Evolutionary conservation across 495 filamentous ascomycete species (phyloP), one percentile per base, ranked within the genome.

Genomic region (Bathelium albidoporum): DNA sequence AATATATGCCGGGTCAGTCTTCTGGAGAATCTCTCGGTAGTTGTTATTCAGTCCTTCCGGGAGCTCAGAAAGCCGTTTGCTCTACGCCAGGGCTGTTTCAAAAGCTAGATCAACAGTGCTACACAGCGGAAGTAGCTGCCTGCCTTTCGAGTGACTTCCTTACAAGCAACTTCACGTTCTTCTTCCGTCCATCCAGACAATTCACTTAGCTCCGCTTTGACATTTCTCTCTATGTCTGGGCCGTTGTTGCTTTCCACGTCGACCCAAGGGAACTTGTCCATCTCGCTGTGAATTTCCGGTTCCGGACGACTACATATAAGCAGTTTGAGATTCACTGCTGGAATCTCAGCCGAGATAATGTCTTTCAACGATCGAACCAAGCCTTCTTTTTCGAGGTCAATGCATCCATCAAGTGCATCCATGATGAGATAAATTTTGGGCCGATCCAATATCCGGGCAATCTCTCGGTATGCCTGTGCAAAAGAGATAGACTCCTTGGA

Each of bases 121-220:
- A 60, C 59, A 36, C 39, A 60, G 16, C 59, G 7, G 31, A 60
- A 60, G 31, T 34, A 60, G 31, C 59, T 36, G 29, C 59, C 59
- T 14, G 59, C 59, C 31, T 60, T 60, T 16, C 39, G 14, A 1
- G 39, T 39, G 39, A 60, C 39, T 32, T 60, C 22, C 32, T 60
- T 16, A 20, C 59, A 34, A 16, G 59, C 59, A 16, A 60, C 2
- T 2, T 60, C 59, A 22, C 59, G 59, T 34, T 36, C 59, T 31
- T 20, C 9, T 3, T 32, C 5, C 2, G 59, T 36, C 59, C 59
- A 36, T 2, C 59, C 59, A 31, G 59, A 39, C 2, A 60, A 22
- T 39, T 60, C 22, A 11, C 39, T 60, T n/a, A 60, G 29, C 22
- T 60, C 59, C 5, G 31, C 22, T 36, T 36, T 34, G 2, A 39